A percentile compares a stretch with the other conserved stretches of the same genome.
Conservation (phyloP, 352 stramenopile species). For the Pythium plurisporium region DNA sequence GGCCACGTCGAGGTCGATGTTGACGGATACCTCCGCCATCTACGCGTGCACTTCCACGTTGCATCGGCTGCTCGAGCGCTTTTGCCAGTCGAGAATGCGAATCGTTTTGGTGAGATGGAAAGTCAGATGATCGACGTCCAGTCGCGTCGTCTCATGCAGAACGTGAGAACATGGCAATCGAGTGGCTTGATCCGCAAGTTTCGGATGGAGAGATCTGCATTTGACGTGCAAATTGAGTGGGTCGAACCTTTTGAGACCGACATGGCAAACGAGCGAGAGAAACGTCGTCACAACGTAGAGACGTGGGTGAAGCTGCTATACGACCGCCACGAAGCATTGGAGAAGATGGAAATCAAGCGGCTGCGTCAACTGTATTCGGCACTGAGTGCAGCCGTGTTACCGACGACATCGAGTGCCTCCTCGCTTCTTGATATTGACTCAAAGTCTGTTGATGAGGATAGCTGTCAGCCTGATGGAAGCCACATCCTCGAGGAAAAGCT, state of each 20-base stretch:
- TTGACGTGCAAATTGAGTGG: conserved; percentile 48
- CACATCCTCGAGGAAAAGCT: conserved; percentile 36
- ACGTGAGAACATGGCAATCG: conserved; percentile 42
- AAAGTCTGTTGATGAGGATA: conserved; percentile 16
- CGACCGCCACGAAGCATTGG: conserved; percentile 48
- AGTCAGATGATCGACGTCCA: conserved; percentile 23
- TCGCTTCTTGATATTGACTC: not conserved
- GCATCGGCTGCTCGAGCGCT: conserved; percentile 33
- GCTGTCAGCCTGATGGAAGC: not conserved
- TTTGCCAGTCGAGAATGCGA: not conserved
- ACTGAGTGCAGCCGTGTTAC: conserved; percentile 19
- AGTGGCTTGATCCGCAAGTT: conserved; percentile 56
- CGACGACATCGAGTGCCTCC: not conserved
- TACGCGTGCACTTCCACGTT: conserved; percentile 54
- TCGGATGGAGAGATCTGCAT: conserved; percentile 43
- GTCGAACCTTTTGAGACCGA: not conserved
- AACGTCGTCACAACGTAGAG: conserved; percentile 17
- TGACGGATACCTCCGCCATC: conserved; percentile 57
- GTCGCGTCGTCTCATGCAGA: conserved; percentile 47
- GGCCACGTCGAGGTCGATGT: conserved; percentile 37
- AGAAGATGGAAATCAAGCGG: conserved; percentile 51
- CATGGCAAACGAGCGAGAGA: not conserved
- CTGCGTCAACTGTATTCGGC: conserved; percentile 56
- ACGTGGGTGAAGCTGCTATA: conserved; percentile 49
- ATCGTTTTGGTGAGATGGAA: not conserved